A percentile compares a stretch with the other conserved stretches of the same genome.
Evolutionary conservation across 768 basidiomycete genomes (phyloP).

Genomic region (Mycena belliarum): DNA sequence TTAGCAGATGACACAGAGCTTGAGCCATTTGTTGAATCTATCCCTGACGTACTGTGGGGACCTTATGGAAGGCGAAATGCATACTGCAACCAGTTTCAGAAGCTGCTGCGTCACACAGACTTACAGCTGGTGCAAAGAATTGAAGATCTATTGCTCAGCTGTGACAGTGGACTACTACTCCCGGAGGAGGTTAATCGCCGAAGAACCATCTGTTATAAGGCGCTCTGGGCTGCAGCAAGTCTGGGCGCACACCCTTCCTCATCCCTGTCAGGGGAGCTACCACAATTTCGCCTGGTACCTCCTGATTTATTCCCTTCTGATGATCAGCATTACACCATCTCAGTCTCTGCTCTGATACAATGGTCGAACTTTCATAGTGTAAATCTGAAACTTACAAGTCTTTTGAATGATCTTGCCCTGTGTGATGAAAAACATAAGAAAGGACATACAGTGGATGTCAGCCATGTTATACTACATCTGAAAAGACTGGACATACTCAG

Average conservation of each 20-base stretch:
- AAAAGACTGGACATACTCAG: too few species aligned
- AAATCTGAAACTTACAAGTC: too few species aligned
- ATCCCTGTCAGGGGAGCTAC: too few species aligned
- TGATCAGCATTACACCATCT: too few species aligned
- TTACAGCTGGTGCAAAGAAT: background rate
- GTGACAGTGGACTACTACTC: background rate
- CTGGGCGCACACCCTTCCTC: background rate
- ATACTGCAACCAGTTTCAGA: background rate
- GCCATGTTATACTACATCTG: too few species aligned
- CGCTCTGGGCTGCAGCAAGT: background rate
- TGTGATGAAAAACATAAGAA: too few species aligned
- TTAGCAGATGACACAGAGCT: background rate
- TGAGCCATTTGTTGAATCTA: background rate
- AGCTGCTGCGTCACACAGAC: background rate
- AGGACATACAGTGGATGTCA: too few species aligned
- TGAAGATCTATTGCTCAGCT: background rate
- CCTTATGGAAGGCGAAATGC: background rate
- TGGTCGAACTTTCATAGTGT: too few species aligned
- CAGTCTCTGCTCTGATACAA: too few species aligned
- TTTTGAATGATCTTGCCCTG: too few species aligned
- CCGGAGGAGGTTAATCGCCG: background rate
- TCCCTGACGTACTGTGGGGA: background rate
- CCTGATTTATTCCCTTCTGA: too few species aligned
- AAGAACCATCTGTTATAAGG: background rate
- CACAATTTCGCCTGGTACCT: too few species aligned